phyloP scores from a whole-genome alignment of 1,139 yeast genomes.

The Yamadazyma atmosphaerica region DNA sequence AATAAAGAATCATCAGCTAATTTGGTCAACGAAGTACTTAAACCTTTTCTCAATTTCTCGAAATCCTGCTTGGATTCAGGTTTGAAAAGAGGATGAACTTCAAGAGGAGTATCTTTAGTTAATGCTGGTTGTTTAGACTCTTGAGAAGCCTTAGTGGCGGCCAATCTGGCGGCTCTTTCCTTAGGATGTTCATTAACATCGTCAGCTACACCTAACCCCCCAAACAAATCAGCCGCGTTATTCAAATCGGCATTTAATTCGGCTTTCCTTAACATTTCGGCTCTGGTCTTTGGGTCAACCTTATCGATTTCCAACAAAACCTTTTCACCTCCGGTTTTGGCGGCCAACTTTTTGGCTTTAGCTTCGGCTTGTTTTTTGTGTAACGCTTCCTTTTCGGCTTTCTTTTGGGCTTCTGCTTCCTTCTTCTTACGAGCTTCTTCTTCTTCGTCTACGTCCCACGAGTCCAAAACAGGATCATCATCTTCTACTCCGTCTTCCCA shows the following conservation, averaged over 20 bases:
- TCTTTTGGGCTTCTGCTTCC: conserved; percentile 45
- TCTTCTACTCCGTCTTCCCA: conserved; percentile 87
- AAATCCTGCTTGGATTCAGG: conserved; percentile 80
- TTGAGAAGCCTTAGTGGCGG: conserved; percentile 46
- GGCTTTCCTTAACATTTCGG: conserved; percentile 72
- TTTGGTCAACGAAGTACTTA: conserved; percentile 64
- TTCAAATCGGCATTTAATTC: conserved; percentile 84
- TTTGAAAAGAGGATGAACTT: conserved; percentile 73
- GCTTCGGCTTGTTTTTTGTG: conserved; percentile 43
- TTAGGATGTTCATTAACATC: conserved; percentile 61
- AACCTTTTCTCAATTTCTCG: conserved; percentile 79
- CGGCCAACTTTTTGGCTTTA: conserved; percentile 39
- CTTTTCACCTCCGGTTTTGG: conserved; percentile 29
- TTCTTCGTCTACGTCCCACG: conserved; percentile 84
- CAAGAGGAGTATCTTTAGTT: conserved; percentile 68
- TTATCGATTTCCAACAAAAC: conserved; percentile 55
- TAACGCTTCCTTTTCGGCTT: conserved; percentile 38
- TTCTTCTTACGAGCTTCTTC: conserved; percentile 50
- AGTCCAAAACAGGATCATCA: conserved; percentile 66
- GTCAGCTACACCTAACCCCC: conserved; percentile 70
- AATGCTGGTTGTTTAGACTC: conserved; percentile 28
- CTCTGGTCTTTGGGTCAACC: conserved; percentile 66
- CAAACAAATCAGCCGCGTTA: conserved; percentile 91
- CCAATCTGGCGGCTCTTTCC: conserved; percentile 57
- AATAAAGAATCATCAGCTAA: conserved; percentile 63